Base-by-base conservation (phyloP, 2,329 filamentous ascomycete species). In the Myriangium duriaei region DNA sequence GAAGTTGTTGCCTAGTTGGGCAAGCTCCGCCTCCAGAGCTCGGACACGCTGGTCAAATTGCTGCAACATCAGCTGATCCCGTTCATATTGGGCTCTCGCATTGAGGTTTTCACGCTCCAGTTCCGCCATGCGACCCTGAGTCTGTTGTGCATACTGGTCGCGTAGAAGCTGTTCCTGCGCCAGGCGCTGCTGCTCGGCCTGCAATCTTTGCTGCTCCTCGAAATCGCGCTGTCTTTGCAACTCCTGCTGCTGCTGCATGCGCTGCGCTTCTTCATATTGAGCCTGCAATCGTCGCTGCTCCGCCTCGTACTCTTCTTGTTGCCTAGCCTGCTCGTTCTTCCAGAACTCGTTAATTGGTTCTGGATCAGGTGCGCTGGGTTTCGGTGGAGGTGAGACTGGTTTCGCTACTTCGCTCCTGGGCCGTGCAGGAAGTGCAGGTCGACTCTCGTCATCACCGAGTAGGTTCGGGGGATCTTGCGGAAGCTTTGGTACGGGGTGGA, bases 341-440 rank as follows among this genome's bases (percentile, higher is more conserved):
- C 91, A 98, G 60, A 98, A 98, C 51, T 98, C 91, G 37, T 84
- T 84, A 54, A 98, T 96, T 34, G 93, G 85, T 53, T 91, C 87
- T 0, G 88, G 88, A 51, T 95, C 91, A 1, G 86, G 77, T 0
- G 74, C 65, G 49, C 78, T 78, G 5, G 76, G 71, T 34, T 72
- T 67, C 7, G 74, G 74, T 1, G 81, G 74, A 1, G 69, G 65
- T 5, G 85, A 77, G 1, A 82, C 57, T 69, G 80, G 50, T 73
- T 82, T 62, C 70, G 86, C 67, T 68, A 81, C 64, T 71, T 94
- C 58, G 68, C 66, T 70, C 26, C 62, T 62, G 3, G 76, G 91
- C 43, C 91, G 73, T 15, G 77, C 75, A 1, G 91, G 91, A 37
- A 98, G 65, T 10, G 82, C 79, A 2, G 91, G 87, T 11, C 81